Evolutionary conservation across 1,284 basidiomycete genomes (phyloP).

Genomic region (Dichomitus squalens): DNA sequence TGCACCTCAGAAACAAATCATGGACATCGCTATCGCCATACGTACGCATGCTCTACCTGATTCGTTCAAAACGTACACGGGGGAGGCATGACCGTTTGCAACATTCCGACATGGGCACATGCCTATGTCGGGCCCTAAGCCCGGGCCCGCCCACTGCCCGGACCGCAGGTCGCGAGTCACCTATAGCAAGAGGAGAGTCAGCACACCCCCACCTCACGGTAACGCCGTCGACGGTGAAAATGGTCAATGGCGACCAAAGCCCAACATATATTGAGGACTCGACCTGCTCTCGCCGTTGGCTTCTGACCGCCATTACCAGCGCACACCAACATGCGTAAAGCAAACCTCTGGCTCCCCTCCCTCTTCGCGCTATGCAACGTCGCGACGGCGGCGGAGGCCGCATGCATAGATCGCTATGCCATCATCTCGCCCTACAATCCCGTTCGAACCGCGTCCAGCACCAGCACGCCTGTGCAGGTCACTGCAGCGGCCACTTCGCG

Average conservation of each 20-base stretch:
- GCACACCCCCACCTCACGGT: neutral
- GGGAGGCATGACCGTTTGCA: no score
- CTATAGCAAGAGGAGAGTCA: neutral
- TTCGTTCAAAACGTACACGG: no score
- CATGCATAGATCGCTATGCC: slow-evolving; percentile 32
- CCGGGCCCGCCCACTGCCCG: neutral
- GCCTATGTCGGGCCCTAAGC: neutral
- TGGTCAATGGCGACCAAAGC: neutral
- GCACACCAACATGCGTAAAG: neutral
- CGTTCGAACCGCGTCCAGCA: slow-evolving; percentile 47
- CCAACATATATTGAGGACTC: neutral
- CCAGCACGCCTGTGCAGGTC: slow-evolving; percentile 56
- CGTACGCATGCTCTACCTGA: no score
- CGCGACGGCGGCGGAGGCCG: neutral
- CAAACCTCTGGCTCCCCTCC: neutral
- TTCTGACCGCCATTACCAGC: neutral
- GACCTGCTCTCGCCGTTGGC: neutral
- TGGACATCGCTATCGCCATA: no score
- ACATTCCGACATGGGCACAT: neutral
- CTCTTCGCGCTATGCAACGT: neutral
- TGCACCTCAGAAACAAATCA: no score
- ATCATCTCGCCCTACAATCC: slow-evolving; percentile 58
- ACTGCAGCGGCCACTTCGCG: slow-evolving; percentile 66
- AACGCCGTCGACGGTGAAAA: neutral
- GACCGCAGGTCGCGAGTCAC: neutral